Conservation (phyloP, 805 yeast species). For the Candida broadrunensis region DNA sequence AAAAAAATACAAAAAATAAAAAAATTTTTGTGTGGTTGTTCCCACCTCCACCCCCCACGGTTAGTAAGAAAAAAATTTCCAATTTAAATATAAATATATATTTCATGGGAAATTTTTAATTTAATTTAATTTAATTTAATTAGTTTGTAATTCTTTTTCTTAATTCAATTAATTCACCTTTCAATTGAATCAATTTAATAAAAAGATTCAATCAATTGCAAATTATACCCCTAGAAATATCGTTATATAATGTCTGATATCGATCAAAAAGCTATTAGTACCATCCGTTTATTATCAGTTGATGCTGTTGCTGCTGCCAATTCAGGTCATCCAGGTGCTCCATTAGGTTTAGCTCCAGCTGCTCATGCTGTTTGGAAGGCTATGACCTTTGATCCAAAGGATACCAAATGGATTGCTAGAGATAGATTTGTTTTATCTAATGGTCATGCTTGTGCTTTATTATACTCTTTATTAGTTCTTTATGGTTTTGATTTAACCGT, state of each 20-base stretch:
- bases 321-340: conserved; percentile 99
- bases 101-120: too few relatives aligned
- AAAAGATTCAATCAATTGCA: too few relatives aligned
- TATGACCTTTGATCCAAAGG: conserved; percentile 84
- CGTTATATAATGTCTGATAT: conserved; percentile 37
- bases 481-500: conserved; percentile 77
- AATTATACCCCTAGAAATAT: too few relatives aligned
- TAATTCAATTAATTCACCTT: too few relatives aligned
- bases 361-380: conserved; percentile 84
- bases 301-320: conserved; percentile 87
- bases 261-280: conserved; percentile 75
- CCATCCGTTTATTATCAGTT: conserved; percentile 85
- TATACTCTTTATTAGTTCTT: conserved; percentile 81
- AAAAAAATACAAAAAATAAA: too few relatives aligned
- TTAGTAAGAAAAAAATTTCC: too few relatives aligned
- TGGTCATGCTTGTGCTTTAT: conserved; percentile 93
- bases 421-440: conserved; percentile 93
- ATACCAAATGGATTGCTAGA: conserved; percentile 91
- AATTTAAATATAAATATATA: too few relatives aligned
- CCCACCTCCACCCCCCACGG: too few relatives aligned
- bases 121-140: too few relatives aligned
- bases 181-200: too few relatives aligned
- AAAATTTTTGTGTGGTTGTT: too few relatives aligned
- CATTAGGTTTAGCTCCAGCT: conserved; percentile 95
- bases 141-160: too few relatives aligned